Evolutionary conservation across 345 rosid species (phyloP), one percentile per base, ranked within the genome.

Genomic region (Brassica cretica): DNA sequence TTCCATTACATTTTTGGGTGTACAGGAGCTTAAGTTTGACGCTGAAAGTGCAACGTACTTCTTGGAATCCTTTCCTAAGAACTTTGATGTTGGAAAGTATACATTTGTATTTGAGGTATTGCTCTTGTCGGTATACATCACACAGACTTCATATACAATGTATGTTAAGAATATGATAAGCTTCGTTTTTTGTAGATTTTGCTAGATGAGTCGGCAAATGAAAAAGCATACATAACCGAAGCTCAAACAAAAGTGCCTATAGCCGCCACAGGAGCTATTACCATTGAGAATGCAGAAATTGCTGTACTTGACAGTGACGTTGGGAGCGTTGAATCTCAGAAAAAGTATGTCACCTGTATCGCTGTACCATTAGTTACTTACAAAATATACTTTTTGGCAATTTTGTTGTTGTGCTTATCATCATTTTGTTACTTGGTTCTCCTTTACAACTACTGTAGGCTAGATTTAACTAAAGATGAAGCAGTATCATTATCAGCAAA

Each of bases 51-150:
- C 58, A 39, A 75, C 86, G 3, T 77, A 87, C 78, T 68, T 73
- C 77, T 79, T 93, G 85, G 89, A 89, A 68, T 68, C 81, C 46
- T 82, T 89, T 35, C 87, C 96, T n/a, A 76, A 76, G 44, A 78
- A 76, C 64, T 39, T 91, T 74, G 99, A 87, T 88, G 88, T 96
- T 80, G 99, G 99, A 80, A 87, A 79, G 58, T 93, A 91, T 77
- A 77, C 80, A 64, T 93, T 93, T 78, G 89, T 86, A 78, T 93
- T 93, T 82, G 91, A 91, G 99, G 99, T 95, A 85, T 58, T 73
- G 33, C 63, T 77, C 30, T 51, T 79, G 37, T 51, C 71, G 14
- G n/a, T 25, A 53, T 27, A 63, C 59, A 16, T 37, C 53, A 30
- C 29, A 63, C 58, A 35, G 58, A 29, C 65, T n/a, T 35, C 62